Conservation (phyloP, 2,329 filamentous ascomycete species). For the Sporothrix sp. region DNA sequence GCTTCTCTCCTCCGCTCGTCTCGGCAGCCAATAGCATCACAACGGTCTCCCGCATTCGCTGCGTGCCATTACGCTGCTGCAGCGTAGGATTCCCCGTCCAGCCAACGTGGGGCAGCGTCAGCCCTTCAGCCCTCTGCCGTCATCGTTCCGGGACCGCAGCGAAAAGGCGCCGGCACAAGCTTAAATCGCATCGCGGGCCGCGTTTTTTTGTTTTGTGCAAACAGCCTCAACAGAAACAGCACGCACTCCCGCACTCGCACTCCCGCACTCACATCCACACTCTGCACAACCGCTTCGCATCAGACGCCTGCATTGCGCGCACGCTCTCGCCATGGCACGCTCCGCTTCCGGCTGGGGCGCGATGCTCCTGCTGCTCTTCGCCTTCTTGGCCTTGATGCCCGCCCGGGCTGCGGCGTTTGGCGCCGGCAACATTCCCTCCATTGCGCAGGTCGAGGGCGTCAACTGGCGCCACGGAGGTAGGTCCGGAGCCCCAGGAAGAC, state of each 20-base stretch:
- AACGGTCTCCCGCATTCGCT: neutral
- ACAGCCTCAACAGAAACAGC: too few species aligned
- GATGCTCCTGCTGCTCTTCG: conserved; percentile 42
- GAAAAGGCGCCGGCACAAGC: too few species aligned
- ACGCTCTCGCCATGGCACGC: conserved; percentile 33
- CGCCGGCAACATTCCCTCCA: conserved; percentile 62
- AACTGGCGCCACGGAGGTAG: conserved; percentile 61
- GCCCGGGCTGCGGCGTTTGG: conserved; percentile 52
- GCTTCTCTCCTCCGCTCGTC: neutral
- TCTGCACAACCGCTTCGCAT: too few species aligned
- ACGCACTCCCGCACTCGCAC: too few species aligned
- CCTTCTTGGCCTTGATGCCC: conserved; percentile 49
- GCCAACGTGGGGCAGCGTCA: conserved; percentile 7
- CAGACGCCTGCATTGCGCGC: too few species aligned
- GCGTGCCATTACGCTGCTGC: neutral
- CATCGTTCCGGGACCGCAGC: neutral
- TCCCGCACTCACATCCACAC: conserved; percentile 7
- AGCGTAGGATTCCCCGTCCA: conserved; percentile 3
- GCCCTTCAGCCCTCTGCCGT: conserved; percentile 9
- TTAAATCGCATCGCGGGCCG: conserved; percentile 2
- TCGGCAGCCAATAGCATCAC: neutral
- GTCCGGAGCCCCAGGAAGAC: neutral
- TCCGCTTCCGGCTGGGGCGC: conserved; percentile 37
- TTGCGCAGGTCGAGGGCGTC: conserved; percentile 53
- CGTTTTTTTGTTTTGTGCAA: neutral